These are phyloP conservation scores for Aureobasidium mangrovei DNA, from an alignment of 2,329 filamentous ascomycete species.

Conservation along the genomic window DNA sequence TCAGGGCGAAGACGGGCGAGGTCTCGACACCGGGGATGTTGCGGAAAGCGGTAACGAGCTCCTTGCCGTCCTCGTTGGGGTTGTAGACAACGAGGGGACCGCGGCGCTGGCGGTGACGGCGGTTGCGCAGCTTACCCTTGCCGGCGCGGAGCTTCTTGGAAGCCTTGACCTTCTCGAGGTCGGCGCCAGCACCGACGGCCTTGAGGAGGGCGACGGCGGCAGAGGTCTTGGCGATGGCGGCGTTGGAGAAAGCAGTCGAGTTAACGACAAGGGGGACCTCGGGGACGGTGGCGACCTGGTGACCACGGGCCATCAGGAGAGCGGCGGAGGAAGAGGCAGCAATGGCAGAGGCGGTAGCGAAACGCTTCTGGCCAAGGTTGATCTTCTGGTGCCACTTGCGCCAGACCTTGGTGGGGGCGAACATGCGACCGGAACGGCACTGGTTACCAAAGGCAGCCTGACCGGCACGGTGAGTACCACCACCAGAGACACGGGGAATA, in stretches of 20 bases:
- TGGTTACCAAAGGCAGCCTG: slow-evolving; percentile 99
- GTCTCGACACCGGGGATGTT: slow-evolving; percentile 99
- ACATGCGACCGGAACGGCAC: slow-evolving; percentile 99
- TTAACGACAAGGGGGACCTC: slow-evolving; percentile 97
- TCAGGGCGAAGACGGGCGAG: slow-evolving; percentile 82
- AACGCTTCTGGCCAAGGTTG: slow-evolving; percentile 98
- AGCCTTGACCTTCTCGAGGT: slow-evolving; percentile 90
- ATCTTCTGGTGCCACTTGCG: slow-evolving; percentile 99
- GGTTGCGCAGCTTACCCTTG: slow-evolving; percentile 97
- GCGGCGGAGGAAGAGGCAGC: slow-evolving; percentile 92
- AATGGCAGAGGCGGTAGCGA: slow-evolving; percentile 93
- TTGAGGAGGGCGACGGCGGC: slow-evolving; percentile 79
- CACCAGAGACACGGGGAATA: slow-evolving; percentile 99
- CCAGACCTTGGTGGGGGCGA: slow-evolving; percentile 99
- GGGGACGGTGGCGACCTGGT: slow-evolving; percentile 83
- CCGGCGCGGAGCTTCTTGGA: slow-evolving; percentile 96
- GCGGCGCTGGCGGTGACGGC: slow-evolving; percentile 94
- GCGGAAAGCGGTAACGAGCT: slow-evolving; percentile 89
- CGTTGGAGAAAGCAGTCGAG: slow-evolving; percentile 76
- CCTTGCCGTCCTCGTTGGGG: slow-evolving; percentile 88
- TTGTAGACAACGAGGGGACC: slow-evolving; percentile 97
- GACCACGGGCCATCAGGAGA: slow-evolving; percentile 92
- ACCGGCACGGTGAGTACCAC: slow-evolving; percentile 99
- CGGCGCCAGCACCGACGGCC: slow-evolving; percentile 79
- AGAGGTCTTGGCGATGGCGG: slow-evolving; percentile 77